Conservation (phyloP, 2,329 filamentous ascomycete species). For the Calonectria naviculata region DNA sequence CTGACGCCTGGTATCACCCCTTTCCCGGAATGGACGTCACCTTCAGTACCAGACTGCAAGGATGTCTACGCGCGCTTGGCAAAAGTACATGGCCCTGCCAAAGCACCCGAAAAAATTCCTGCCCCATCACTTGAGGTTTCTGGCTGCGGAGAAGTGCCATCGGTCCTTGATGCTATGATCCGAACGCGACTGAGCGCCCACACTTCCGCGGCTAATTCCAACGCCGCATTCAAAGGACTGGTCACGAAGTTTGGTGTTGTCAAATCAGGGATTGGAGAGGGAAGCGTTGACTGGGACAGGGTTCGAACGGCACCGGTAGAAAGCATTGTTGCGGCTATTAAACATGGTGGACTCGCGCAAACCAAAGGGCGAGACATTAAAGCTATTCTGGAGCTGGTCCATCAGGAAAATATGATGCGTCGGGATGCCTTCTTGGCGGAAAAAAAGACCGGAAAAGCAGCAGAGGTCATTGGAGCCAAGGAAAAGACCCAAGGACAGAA, state of each 20-base stretch:
- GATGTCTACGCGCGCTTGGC: constrained; percentile 36
- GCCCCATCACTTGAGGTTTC: constrained; percentile 41
- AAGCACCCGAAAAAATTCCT: constrained; percentile 40
- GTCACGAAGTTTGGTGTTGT: constrained; percentile 37
- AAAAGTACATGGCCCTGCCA: constrained; percentile 37
- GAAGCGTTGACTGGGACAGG: constrained; percentile 41
- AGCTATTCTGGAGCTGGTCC: constrained; percentile 37
- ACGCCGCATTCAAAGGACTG: constrained; percentile 39
- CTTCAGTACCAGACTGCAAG: constrained; percentile 35
- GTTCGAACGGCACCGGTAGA: constrained; percentile 38
- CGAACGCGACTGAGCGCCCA: constrained; percentile 41
- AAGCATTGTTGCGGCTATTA: constrained; percentile 69
- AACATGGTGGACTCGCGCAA: constrained; percentile 58
- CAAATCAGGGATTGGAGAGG: constrained; percentile 38
- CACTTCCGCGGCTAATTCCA: constrained; percentile 40
- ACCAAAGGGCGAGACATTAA: constrained; percentile 42
- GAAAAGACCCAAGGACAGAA: constrained; percentile 41
- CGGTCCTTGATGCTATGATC: constrained; percentile 40
- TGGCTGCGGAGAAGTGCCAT: constrained; percentile 40
- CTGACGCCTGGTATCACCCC: constrained; percentile 41
- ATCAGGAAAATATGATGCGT: constrained; percentile 37
- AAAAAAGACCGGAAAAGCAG: constrained; percentile 29
- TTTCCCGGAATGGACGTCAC: constrained; percentile 38
- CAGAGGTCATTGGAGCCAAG: constrained; percentile 29
- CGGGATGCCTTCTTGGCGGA: constrained; percentile 38